phyloP scores from a whole-genome alignment of 2,329 filamentous ascomycete species.

The Pestalotiopsis sp. region DNA sequence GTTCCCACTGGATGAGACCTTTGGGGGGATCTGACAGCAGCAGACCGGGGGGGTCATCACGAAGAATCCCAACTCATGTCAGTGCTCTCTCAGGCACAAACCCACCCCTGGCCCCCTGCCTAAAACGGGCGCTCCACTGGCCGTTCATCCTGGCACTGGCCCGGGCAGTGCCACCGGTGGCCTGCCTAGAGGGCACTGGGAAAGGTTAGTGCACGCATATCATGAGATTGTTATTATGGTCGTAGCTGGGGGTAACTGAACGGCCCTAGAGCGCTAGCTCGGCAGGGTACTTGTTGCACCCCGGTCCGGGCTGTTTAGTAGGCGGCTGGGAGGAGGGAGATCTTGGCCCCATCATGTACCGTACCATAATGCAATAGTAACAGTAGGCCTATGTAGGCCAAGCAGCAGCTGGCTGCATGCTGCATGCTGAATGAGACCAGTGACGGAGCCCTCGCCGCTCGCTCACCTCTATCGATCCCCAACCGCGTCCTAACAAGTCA shows the following conservation, averaged over 20 bases:
- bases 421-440: too few relatives aligned
- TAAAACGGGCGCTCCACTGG: not conserved
- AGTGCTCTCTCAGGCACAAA: constrained; percentile 7
- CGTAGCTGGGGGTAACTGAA: not conserved
- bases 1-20: not conserved
- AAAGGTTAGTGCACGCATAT: constrained; percentile 4
- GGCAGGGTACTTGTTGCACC: not conserved
- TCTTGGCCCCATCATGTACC: too few relatives aligned
- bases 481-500: not conserved
- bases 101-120: not conserved
- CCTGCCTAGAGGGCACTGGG: constrained; percentile 2
- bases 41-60: not conserved
- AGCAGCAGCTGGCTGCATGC: too few relatives aligned
- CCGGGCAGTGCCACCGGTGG: constrained; percentile 5
- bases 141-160: not conserved
- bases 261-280: not conserved
- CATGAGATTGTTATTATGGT: constrained; percentile 1
- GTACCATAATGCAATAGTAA: too few relatives aligned
- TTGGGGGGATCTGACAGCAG: not conserved
- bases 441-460: too few relatives aligned
- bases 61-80: not conserved
- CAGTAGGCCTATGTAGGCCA: too few relatives aligned
- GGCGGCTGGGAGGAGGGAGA: too few relatives aligned
- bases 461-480: too few relatives aligned
- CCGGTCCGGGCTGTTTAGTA: too few relatives aligned